Evolutionary conservation across 2,329 filamentous ascomycete genomes (phyloP), one percentile per base, ranked within the genome.

Genomic region (Zymoseptoria passerinii): DNA sequence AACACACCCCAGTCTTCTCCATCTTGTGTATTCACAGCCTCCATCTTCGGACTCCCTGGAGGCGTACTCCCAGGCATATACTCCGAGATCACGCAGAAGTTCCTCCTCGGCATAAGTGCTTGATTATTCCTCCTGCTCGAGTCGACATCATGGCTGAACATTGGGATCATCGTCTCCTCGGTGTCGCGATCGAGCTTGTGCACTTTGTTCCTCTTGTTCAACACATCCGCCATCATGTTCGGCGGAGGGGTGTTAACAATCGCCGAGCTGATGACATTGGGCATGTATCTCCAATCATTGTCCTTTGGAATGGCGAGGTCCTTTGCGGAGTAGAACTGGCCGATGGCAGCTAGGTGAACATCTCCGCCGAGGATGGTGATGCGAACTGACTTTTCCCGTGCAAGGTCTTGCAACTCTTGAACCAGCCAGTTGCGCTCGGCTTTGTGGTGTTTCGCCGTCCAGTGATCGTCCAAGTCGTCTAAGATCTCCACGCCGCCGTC

Each of bases 371-470:
- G 81, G 61, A 99, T 90, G 0, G 92, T 97, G 54, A 99, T 80
- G 50, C 94, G 87, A 54, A 96, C 83, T 13, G 90, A 96, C 72
- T 95, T 95, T 71, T 94, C 90, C 20, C 90, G 90, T 8, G 95
- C 92, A 59, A 99, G 80, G 68, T 96, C 90, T 73, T 99, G 95
- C 27, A 99, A 78, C 67, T 96, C 91, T 70, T 94, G 88, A 48
- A 99, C 84, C 62, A 97, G 80, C 73, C 89, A 87, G 62, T 86
- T 89, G 54, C 94, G 85, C 74, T 99, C 94, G 27, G 84, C 81
- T 72, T 97, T 99, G 77, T 97, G 92, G 70, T 91, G 89, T 71
- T 90, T 95, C 44, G 92, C 90, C 0, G 92, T 96, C 94, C 94
- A 99, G 71, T 99, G 92, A 72, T 97, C 94, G 70, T 96, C 92